Evolutionary conservation across 768 basidiomycete species (phyloP).

Genomic region (Pleurotus citrinopileatus): DNA sequence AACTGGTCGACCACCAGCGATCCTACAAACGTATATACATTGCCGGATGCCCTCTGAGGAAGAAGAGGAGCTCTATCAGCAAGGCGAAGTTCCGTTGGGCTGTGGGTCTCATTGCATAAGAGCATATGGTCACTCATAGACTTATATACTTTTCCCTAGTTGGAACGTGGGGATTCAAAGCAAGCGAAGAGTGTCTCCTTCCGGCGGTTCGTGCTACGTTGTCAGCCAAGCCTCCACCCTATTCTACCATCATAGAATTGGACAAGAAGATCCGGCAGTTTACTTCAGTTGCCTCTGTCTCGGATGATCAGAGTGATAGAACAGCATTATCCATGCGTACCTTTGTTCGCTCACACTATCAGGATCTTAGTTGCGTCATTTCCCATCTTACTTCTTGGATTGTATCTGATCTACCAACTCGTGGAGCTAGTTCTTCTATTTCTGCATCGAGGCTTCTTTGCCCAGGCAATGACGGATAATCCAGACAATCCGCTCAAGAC

Average conservation of each 20-base stretch:
- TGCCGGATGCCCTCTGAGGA: constrained; percentile 42
- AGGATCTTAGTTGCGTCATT: constrained; percentile 37
- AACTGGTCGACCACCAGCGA: constrained; percentile 46
- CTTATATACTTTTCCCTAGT: constrained; percentile 32
- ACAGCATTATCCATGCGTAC: constrained; percentile 38
- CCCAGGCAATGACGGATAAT: constrained; percentile 49
- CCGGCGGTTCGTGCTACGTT: constrained; percentile 40
- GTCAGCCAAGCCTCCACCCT: constrained; percentile 39
- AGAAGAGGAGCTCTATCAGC: constrained; percentile 42
- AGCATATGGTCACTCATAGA: no score
- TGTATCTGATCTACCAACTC: constrained; percentile 1
- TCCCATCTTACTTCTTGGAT: not conserved
- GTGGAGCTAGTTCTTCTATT: constrained; percentile 43
- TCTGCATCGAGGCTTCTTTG: constrained; percentile 57
- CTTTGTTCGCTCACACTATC: constrained; percentile 41
- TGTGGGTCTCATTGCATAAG: constrained; percentile 44
- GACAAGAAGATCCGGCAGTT: constrained; percentile 46
- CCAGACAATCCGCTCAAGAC: constrained; percentile 45
- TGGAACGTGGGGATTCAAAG: constrained; percentile 45
- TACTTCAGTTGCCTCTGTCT: constrained; percentile 20
- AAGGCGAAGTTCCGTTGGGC: constrained; percentile 39
- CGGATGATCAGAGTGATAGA: constrained; percentile 21
- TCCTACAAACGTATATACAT: constrained; percentile 40
- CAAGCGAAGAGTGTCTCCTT: constrained; percentile 36
- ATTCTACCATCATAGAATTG: constrained; percentile 44